Percentiles rank a stretch among this genome's conserved stretches.
Evolutionary conservation across 169 alveolate genomes (phyloP).

Genomic region (Plasmodium inui): DNA sequence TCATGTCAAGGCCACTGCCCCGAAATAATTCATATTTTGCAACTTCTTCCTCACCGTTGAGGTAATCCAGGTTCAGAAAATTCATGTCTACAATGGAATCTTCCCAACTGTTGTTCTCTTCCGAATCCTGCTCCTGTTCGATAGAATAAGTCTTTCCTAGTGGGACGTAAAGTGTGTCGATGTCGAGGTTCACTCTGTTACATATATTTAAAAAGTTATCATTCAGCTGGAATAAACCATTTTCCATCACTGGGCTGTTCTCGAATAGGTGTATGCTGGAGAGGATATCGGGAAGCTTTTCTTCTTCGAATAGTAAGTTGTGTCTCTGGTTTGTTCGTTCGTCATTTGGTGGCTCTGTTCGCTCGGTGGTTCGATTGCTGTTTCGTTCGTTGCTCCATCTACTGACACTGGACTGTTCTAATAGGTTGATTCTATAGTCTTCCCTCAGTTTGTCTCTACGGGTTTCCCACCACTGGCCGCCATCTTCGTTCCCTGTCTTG

Average conservation of each 20-base stretch:
- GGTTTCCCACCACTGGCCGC: too few relatives aligned
- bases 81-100: neutral
- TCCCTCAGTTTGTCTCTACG: neutral
- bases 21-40: neutral
- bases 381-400: neutral
- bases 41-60: neutral
- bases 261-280: neutral
- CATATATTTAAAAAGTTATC: neutral
- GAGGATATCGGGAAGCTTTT: neutral
- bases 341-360: neutral
- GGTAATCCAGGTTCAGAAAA: neutral
- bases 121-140: neutral
- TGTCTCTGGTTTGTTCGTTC: neutral
- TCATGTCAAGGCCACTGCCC: neutral
- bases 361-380: neutral
- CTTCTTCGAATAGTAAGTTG: neutral
- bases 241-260: neutral
- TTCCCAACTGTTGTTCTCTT: neutral
- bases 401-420: neutral
- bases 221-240: neutral
- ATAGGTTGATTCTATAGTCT: neutral
- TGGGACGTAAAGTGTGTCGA: neutral
- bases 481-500: too few relatives aligned
- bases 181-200: neutral
- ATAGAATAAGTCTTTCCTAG: neutral